Conservation (phyloP, 441 rosid genomes). For the Breynia disticha region DNA sequence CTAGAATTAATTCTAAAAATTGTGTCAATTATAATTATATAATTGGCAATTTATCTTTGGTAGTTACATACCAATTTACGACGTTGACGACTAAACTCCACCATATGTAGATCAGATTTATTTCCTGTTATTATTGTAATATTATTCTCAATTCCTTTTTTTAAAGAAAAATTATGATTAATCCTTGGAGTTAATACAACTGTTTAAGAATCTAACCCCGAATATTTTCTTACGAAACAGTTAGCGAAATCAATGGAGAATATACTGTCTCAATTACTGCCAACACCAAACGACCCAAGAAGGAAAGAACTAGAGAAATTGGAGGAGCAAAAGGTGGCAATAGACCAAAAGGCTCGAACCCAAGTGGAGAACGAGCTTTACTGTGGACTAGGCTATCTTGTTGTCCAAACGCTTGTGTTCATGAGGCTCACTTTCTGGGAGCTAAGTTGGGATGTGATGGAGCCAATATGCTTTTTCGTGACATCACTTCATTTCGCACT, state of each 20-base stretch:
- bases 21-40: too few relatives aligned
- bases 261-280: conserved; percentile 29
- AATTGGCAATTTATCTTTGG: too few relatives aligned
- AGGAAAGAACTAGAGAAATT: conserved; percentile 38
- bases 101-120: too few relatives aligned
- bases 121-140: too few relatives aligned
- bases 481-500: conserved; percentile 63
- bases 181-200: background rate
- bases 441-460: conserved; percentile 97
- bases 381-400: conserved; percentile 56
- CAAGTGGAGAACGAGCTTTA: conserved; percentile 63
- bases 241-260: conserved; percentile 47
- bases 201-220: background rate
- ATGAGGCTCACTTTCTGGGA: conserved; percentile 98
- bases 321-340: conserved; percentile 40
- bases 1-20: too few relatives aligned
- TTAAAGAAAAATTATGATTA: background rate
- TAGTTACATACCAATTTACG: too few relatives aligned
- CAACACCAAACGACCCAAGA: conserved; percentile 45
- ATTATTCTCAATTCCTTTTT: too few relatives aligned
- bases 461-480: conserved; percentile 81
- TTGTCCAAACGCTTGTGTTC: conserved; percentile 67
- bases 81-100: too few relatives aligned
- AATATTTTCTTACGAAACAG: conserved; percentile 20
- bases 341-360: conserved; percentile 45